A percentile compares a stretch with the other conserved stretches of the same genome.
These are phyloP conservation scores for Saccharomycopsis oosterbeekiorum DNA, from an alignment of 805 yeast genomes.

Conservation along the genomic window DNA sequence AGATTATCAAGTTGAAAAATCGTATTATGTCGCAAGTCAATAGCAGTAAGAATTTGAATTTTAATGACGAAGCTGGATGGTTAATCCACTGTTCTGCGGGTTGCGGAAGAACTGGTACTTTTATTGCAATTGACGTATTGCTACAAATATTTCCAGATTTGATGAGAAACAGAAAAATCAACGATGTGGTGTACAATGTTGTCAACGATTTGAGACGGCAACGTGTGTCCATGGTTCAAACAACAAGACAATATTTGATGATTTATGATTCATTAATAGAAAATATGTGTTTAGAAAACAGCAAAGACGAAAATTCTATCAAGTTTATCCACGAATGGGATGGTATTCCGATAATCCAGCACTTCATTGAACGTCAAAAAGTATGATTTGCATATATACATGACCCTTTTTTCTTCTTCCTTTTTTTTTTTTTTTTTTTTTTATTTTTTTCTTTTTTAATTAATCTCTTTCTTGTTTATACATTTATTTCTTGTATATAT, in stretches of 20 bases:
- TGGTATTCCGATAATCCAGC: not conserved
- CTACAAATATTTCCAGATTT: not conserved
- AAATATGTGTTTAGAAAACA: constrained; percentile 4
- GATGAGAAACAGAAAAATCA: not conserved
- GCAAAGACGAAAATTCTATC: not conserved
- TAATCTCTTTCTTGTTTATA: no score
- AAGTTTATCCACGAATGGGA: constrained; percentile 3
- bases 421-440: no score
- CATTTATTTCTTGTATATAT: no score
- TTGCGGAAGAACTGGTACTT: constrained; percentile 92
- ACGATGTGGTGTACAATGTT: constrained; percentile 36
- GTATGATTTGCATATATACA: no score
- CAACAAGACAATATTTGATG: constrained; percentile 59
- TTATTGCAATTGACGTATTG: constrained; percentile 58
- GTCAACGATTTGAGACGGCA: constrained; percentile 63
- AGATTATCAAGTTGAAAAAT: constrained; percentile 8
- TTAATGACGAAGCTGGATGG: constrained; percentile 29
- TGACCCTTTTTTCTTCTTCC: no score
- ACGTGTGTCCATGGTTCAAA: constrained; percentile 78
- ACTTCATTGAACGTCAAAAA: not conserved
- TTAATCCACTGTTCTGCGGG: constrained; percentile 96
- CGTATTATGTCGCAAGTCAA: not conserved
- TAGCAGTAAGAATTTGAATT: not conserved
- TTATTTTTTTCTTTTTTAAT: no score
- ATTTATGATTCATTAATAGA: constrained; percentile 49